Percentiles rank a stretch among this genome's conserved stretches.
Conservation (phyloP, 2,329 filamentous ascomycete species). For the Ascochyta clinopodiicola region DNA sequence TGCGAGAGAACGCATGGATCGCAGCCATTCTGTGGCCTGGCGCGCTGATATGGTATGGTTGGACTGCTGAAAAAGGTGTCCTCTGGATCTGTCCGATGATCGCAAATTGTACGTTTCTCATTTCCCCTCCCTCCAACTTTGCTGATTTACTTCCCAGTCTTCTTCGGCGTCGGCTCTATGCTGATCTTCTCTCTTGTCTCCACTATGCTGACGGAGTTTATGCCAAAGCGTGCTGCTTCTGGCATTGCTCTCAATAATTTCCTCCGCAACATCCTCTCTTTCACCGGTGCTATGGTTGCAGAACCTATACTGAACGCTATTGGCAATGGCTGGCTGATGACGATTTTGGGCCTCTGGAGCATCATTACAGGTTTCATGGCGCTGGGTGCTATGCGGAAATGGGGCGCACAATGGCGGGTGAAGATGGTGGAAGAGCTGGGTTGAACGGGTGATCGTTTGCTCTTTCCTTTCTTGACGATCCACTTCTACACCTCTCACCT, state of each 20-base stretch:
- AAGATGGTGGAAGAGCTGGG: slow-evolving; percentile 60
- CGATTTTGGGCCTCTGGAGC: slow-evolving; percentile 52
- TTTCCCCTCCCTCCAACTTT: too few relatives aligned
- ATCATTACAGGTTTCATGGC: slow-evolving; percentile 57
- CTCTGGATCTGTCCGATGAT: slow-evolving; percentile 47
- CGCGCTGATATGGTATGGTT: slow-evolving; percentile 49
- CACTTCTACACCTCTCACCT: neutral
- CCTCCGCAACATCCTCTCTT: slow-evolving; percentile 47
- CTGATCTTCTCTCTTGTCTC: slow-evolving; percentile 47
- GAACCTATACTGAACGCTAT: slow-evolving; percentile 45
- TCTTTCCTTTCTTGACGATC: neutral
- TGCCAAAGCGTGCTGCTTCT: slow-evolving; percentile 44
- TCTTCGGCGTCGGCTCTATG: slow-evolving; percentile 51
- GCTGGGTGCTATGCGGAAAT: slow-evolving; percentile 67
- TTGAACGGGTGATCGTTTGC: slow-evolving; percentile 13
- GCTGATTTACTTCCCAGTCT: slow-evolving; percentile 26
- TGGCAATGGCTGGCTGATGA: slow-evolving; percentile 51
- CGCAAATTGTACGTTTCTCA: slow-evolving; percentile 34
- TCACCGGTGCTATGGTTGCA: slow-evolving; percentile 46
- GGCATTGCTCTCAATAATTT: slow-evolving; percentile 52
- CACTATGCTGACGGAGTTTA: slow-evolving; percentile 52
- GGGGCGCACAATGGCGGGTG: slow-evolving; percentile 68
- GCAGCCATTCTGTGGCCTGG: slow-evolving; percentile 45
- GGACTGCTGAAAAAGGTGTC: slow-evolving; percentile 42
- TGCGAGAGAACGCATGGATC: slow-evolving; percentile 51